Base-by-base conservation (phyloP, 2,329 filamentous ascomycete species). In the Monilinia fructigena region DNA sequence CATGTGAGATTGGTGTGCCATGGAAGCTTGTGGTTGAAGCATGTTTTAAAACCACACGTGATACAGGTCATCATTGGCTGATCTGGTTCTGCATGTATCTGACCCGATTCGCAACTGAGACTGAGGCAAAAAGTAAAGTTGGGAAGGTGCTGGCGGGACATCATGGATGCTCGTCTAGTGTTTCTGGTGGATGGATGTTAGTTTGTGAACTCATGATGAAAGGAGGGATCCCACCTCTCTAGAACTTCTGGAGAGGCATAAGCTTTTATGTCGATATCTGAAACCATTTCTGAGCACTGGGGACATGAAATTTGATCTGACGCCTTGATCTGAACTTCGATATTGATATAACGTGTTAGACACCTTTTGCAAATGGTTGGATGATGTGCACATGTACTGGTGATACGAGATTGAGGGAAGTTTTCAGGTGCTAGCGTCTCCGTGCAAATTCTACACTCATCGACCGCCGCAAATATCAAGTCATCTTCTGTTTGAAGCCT, bases 1-100 rank as follows among this genome's bases (percentile, higher is more conserved):
- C 62, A 64, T 35, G 62, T 38, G 2, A 64, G 28, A 50, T 48
- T n/a, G 23, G 48, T 28, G 31, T 64, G 62, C 53, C 52, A 58
- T 58, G 62, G 62, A 6, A 64, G 42, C 26, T 64, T 58, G 42
- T 64, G 53, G 14, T 8, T 40, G 11, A 40, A 50, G 42, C 53
- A 64, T 47, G 62, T 64, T 20, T 56, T 56, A 16, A 64, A 64
- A 10, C 16, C 16, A 47, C 53, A 64, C 16, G 40, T 26, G 20
- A 26, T 26, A 18, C 52, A 64, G 50, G 10, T 58, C 52, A 64
- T 64, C 53, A 58, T 48, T 48, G 62, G 62, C 8, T 58, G 16
- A 14, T 47, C 53, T 1, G 26, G 18, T 23, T 28, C 26, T 18
- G 28, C 7, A n/a, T 64, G 62, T 40, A 56, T 47, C 7, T 56